phyloP scores from a whole-genome alignment of 1,139 yeast species.

The Hansenula sp. region DNA sequence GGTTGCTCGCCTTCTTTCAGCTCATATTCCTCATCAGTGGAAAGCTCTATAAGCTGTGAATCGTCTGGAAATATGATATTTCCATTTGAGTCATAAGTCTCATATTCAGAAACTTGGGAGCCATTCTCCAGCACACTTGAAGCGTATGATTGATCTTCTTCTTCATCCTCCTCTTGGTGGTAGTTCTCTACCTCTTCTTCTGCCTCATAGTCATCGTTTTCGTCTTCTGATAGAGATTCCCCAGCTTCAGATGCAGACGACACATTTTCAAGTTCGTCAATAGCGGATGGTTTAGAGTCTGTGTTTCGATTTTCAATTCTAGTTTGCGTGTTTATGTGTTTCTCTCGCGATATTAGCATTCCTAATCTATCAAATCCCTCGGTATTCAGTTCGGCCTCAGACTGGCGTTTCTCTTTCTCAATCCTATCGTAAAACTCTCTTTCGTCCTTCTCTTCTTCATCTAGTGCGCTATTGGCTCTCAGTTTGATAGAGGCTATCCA shows the following conservation, averaged over 20 bases:
- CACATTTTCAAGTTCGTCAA: slow-evolving; percentile 13
- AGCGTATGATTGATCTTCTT: not conserved
- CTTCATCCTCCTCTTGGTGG: no score
- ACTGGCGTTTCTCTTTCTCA: slow-evolving; percentile 28
- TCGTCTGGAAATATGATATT: slow-evolving; percentile 6
- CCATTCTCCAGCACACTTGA: no score
- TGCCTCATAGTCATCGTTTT: not conserved
- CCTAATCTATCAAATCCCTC: slow-evolving; percentile 40
- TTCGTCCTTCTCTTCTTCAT: slow-evolving; percentile 37
- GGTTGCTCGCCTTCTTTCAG: slow-evolving; percentile 3
- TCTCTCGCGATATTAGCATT: slow-evolving; percentile 19
- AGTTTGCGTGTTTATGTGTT: no score
- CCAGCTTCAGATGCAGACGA: slow-evolving; percentile 20
- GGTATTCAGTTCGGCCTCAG: slow-evolving; percentile 33
- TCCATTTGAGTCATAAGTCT: slow-evolving; percentile 3
- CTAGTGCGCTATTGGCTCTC: slow-evolving; percentile 38
- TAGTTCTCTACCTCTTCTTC: not conserved
- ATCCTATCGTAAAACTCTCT: slow-evolving; percentile 29
- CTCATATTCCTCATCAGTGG: slow-evolving; percentile 7
- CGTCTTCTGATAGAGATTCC: not conserved
- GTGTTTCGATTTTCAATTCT: not conserved
- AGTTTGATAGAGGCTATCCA: slow-evolving; percentile 50
- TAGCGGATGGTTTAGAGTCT: not conserved
- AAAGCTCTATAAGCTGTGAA: slow-evolving; percentile 3
- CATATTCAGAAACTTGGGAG: no score